Evolutionary conservation across 2,329 filamentous ascomycete species (phyloP).

Genomic region (Akanthomyces uredinophilus): DNA sequence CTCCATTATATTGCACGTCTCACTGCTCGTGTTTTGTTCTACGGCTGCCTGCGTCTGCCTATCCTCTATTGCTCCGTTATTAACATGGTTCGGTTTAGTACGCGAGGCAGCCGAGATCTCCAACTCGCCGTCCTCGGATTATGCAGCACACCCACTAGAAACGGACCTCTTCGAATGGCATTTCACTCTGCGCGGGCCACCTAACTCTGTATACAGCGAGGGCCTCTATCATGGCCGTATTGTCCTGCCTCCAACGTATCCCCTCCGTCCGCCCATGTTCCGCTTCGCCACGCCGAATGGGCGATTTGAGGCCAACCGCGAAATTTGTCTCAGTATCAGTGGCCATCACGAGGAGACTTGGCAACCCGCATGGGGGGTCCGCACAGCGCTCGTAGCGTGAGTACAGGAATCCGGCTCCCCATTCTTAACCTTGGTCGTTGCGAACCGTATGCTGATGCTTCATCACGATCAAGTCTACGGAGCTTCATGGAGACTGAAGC

Average conservation of each 20-base stretch:
- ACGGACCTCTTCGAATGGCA: slow-evolving; percentile 97
- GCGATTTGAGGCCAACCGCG: slow-evolving; percentile 91
- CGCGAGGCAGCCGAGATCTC: slow-evolving; percentile 88
- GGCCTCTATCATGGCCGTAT: slow-evolving; percentile 97
- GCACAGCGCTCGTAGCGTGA: slow-evolving; percentile 71
- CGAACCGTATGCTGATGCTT: not conserved
- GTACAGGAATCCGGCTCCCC: slow-evolving; percentile 13
- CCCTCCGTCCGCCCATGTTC: slow-evolving; percentile 88
- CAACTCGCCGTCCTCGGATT: slow-evolving; percentile 73
- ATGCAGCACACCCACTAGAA: slow-evolving; percentile 79
- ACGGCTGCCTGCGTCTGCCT: not conserved
- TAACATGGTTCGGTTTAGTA: slow-evolving; percentile 44
- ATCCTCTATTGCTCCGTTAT: not conserved
- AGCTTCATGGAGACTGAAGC: slow-evolving; percentile 92
- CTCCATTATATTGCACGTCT: not conserved
- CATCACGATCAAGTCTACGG: slow-evolving; percentile 46
- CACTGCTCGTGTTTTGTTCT: not conserved
- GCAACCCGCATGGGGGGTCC: slow-evolving; percentile 96
- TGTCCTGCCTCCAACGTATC: slow-evolving; percentile 81
- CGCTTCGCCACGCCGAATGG: slow-evolving; percentile 89
- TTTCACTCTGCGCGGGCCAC: slow-evolving; percentile 91
- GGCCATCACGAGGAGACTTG: slow-evolving; percentile 97
- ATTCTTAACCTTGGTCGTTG: not conserved
- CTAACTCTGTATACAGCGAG: slow-evolving; percentile 68
- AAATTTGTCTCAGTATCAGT: slow-evolving; percentile 91